Conservation (phyloP, 306 rosid genomes). For the Trifolium fragiferum region DNA sequence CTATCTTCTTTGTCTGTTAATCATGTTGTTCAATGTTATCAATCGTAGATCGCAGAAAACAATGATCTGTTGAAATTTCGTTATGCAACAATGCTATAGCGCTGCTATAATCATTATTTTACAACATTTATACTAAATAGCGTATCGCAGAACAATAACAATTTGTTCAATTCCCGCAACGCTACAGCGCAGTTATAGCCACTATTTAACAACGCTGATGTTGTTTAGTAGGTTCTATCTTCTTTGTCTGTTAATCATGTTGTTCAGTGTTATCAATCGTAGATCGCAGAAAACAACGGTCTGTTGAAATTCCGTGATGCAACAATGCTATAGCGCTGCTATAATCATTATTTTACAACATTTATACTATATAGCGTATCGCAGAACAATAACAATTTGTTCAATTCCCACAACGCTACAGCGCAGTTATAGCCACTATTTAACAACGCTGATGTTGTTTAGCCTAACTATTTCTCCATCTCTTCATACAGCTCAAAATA, state of each 20-base stretch:
- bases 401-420: too few species aligned
- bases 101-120: background rate
- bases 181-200: too few species aligned
- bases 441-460: too few species aligned
- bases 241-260: too few species aligned
- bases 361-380: background rate
- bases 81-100: background rate
- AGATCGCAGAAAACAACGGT: background rate
- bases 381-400: background rate
- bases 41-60: constrained; percentile 29
- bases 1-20: constrained; percentile 17
- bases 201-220: too few species aligned
- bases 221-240: background rate
- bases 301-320: background rate
- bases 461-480: too few species aligned
- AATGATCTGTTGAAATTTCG: background rate
- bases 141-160: background rate
- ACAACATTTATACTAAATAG: background rate
- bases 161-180: too few species aligned
- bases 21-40: background rate
- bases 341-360: background rate
- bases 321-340: background rate
- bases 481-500: too few species aligned
- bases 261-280: constrained; percentile 31
- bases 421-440: too few species aligned